A percentile compares a stretch with the other conserved stretches of the same genome.
phyloP scores from a whole-genome alignment of 805 yeast genomes.

The Kuraishia molischiana region DNA sequence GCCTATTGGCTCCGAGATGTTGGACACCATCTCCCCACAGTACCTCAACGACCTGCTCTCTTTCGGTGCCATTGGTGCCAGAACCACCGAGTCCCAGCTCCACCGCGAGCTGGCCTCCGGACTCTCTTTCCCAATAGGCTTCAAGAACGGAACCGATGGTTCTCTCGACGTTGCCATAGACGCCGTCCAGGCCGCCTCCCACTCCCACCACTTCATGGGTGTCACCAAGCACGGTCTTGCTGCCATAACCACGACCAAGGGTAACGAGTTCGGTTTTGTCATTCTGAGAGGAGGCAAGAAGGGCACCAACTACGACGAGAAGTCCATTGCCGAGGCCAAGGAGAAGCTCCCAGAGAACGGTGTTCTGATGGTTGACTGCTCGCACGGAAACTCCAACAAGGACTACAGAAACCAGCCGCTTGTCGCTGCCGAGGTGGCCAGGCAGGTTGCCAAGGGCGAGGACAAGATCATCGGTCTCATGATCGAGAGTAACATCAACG shows the following conservation, averaged over 20 bases:
- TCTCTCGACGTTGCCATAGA: constrained; percentile 89
- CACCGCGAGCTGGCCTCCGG: constrained; percentile 98
- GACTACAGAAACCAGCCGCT: constrained; percentile 89
- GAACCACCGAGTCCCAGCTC: constrained; percentile 96
- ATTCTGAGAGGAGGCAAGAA: constrained; percentile 93
- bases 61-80: constrained; percentile 97
- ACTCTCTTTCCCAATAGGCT: constrained; percentile 94
- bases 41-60: constrained; percentile 88
- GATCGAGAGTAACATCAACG: constrained; percentile 90
- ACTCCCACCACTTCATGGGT: constrained; percentile 88
- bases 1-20: constrained; percentile 96
- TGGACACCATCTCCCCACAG: constrained; percentile 96
- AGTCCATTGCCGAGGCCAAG: constrained; percentile 59
- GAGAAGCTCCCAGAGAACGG: constrained; percentile 41
- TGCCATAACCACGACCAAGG: constrained; percentile 93
- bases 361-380: constrained; percentile 79
- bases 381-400: constrained; percentile 92
- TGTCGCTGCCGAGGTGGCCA: constrained; percentile 70
- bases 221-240: constrained; percentile 96
- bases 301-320: constrained; percentile 84
- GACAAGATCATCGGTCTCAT: constrained; percentile 79
- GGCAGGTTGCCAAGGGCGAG: constrained; percentile 72
- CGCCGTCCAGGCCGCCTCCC: constrained; percentile 86
- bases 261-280: constrained; percentile 83
- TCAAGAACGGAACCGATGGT: constrained; percentile 98